Conservation (phyloP, 176 grass and related monocot genomes). For the Oryza officinalis region DNA sequence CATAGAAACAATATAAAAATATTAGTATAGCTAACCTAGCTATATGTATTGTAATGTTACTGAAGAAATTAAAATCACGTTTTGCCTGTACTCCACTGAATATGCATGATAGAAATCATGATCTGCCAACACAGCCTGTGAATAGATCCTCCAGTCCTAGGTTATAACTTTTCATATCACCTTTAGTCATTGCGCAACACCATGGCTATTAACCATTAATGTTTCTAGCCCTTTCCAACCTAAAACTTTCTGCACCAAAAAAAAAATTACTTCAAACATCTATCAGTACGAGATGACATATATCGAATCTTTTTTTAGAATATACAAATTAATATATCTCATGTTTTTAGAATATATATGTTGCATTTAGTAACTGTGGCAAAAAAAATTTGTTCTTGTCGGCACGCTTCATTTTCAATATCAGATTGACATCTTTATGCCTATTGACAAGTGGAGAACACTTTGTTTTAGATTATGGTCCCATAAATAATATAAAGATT, state of each 20-base stretch:
- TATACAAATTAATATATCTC: background rate
- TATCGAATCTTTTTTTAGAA: background rate
- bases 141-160: background rate
- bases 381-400: no score
- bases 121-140: background rate
- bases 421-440: background rate
- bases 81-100: background rate
- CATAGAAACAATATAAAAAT: no score
- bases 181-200: background rate
- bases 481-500: background rate
- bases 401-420: background rate
- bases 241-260: background rate
- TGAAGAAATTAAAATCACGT: background rate
- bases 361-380: no score
- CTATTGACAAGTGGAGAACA: background rate
- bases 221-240: background rate
- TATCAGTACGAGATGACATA: background rate
- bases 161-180: background rate
- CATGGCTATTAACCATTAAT: background rate
- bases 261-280: background rate
- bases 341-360: background rate
- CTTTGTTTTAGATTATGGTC: background rate
- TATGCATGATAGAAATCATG: background rate
- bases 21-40: background rate
- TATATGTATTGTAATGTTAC: background rate